Conservation (phyloP, 768 basidiomycete species). For the Trametes cinnabarina region DNA sequence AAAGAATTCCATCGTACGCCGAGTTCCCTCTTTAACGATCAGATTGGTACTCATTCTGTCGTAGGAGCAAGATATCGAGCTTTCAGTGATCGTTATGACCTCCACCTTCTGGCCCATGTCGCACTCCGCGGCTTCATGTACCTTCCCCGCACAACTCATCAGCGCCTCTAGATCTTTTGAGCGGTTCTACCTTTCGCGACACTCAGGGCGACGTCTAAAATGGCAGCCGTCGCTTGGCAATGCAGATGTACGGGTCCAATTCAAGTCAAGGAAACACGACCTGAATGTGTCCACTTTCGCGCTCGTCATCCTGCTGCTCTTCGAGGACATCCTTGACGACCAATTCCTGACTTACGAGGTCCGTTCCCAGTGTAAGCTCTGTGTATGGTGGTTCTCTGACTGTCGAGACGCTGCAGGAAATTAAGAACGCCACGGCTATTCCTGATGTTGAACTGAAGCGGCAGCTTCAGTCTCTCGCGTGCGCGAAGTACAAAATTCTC, state of each 20-base stretch:
- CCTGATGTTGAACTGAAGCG: conserved; percentile 78
- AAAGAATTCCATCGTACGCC: conserved; percentile 53
- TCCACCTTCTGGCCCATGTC: conserved; percentile 95
- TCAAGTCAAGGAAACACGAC: conserved; percentile 81
- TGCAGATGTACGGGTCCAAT: conserved; percentile 81
- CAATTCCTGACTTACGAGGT: conserved; percentile 79
- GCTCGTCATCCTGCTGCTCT: conserved; percentile 82
- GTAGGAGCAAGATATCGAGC: conserved; percentile 73
- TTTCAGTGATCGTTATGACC: conserved; percentile 91
- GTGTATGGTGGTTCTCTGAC: background rate
- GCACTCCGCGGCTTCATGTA: conserved; percentile 61
- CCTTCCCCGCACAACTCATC: conserved; percentile 61
- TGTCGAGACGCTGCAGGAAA: conserved; percentile 57
- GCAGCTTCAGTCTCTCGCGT: conserved; percentile 94
- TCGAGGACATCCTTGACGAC: conserved; percentile 66
- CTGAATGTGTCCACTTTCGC: conserved; percentile 91
- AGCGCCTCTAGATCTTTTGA: conserved; percentile 77
- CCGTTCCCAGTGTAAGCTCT: conserved; percentile 20
- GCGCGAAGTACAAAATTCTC: conserved; percentile 89
- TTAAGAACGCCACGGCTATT: conserved; percentile 72
- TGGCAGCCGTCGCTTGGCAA: conserved; percentile 92
- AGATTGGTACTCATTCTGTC: no score
- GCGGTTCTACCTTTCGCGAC: conserved; percentile 83
- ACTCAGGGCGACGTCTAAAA: conserved; percentile 85
- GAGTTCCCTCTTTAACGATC: no score